Evolutionary conservation across 78 protist genomes (phyloP), one percentile per base, ranked within the genome.

Genomic region (Dictyostelium discoideum): DNA sequence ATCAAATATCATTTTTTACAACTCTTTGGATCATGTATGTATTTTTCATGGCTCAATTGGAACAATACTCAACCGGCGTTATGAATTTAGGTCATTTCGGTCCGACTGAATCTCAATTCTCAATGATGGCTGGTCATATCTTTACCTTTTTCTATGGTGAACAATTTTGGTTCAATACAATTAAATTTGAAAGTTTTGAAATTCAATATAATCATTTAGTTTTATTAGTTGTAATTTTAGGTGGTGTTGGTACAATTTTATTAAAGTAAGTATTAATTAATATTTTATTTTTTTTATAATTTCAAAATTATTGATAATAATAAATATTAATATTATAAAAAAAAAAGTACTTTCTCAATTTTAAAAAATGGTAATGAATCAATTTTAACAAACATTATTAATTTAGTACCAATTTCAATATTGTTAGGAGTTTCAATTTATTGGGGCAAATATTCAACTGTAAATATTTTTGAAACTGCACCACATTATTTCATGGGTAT

Each of bases 31-130:
- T 87, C 60, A 57, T 93, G 92, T 40, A 40, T 9, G 97, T 93
- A 16, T 95, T 95, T 26, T 95, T 88, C 46, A 20, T 77, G 20
- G 93, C 97, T 2, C 97, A 95, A 74, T 84, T 93, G 85, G 97
- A 95, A 72, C 95, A 95, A 85, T 95, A 95, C 50, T 92, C 86
- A 22, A 93, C 96, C 4, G 96, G 78, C 26, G 65, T 87, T 0
- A 87, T 93, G 93, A 84, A 57, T 22, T 46, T 93, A 8, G 96
- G 96, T 37, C 37, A n/a, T 73, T 32, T 74, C 5, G 93, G 93
- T 44, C 87, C 84, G 10, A 86, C 83, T 5, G 96, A 93, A 80
- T 84, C 87, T 16, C 96, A 93, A 22, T 67, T 80, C 74, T 57
- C 48, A 18, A 87, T 86, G 80, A 93, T 93, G 63, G 14, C 63